These are phyloP conservation scores for Leishmania tropica DNA, from an alignment of 208 protist species.

Conservation along the genomic window DNA sequence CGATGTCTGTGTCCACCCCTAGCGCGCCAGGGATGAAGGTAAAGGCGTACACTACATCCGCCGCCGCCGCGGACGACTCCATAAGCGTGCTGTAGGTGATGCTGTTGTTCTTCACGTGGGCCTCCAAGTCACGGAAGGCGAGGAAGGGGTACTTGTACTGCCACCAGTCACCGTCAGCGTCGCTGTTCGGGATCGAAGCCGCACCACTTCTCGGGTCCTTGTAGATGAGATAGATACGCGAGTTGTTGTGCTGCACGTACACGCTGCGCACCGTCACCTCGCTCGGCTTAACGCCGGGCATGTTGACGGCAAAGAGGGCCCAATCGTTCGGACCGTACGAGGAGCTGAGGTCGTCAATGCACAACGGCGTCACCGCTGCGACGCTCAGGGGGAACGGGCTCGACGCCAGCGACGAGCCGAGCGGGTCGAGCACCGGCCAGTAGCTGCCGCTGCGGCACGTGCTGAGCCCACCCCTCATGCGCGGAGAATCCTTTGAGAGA, in stretches of 20 bases:
- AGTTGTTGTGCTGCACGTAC: conserved; percentile 47
- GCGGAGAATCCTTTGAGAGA: conserved; percentile 51
- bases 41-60: conserved; percentile 66
- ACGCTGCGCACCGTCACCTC: conserved; percentile 55
- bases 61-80: conserved; percentile 14
- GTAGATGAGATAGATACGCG: conserved; percentile 65
- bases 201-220: conserved; percentile 52
- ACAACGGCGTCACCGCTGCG: conserved; percentile 37
- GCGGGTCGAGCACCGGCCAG: conserved; percentile 82
- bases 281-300: conserved; percentile 38
- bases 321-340: conserved; percentile 84
- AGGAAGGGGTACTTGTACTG: conserved; percentile 73
- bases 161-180: conserved; percentile 56
- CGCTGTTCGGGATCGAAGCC: conserved; percentile 26
- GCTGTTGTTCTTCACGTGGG: conserved; percentile 41
- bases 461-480: conserved; percentile 45
- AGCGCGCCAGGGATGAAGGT: conserved; percentile 77
- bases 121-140: conserved; percentile 68
- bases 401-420: conserved; percentile 70
- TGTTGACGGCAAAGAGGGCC: conserved; percentile 70
- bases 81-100: conserved; percentile 45
- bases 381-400: conserved; percentile 60
- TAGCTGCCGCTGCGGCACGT: conserved; percentile 76
- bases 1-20: conserved; percentile 45
- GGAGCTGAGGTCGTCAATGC: conserved; percentile 71